These are phyloP conservation scores for Magnusiomyces suaveolens DNA, from an alignment of 1,139 yeast species.

Conservation along the genomic window DNA sequence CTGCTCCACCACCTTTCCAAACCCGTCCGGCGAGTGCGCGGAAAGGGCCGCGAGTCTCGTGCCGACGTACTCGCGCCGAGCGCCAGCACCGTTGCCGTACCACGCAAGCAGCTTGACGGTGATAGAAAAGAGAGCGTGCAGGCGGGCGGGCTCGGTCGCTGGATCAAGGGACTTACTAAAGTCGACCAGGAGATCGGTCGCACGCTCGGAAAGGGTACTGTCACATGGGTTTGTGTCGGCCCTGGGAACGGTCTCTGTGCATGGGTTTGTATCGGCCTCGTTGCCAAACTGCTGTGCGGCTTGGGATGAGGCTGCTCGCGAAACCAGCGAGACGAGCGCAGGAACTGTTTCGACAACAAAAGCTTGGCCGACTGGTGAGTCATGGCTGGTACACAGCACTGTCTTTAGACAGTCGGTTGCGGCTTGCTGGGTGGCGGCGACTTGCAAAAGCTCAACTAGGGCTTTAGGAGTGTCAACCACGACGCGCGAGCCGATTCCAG, in stretches of 20 bases:
- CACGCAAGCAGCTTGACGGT: constrained; percentile 46
- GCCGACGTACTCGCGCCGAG: no score
- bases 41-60: no score
- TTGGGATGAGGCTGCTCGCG: no score
- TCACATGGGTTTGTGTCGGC: no score
- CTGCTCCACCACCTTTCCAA: no score
- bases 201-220: no score
- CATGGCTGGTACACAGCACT: constrained; percentile 39
- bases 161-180: constrained; percentile 34
- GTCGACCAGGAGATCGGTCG: constrained; percentile 47
- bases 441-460: constrained; percentile 31
- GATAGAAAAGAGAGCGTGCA: constrained; percentile 31
- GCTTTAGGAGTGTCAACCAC: constrained; percentile 33
- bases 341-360: constrained; percentile 36
- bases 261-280: no score
- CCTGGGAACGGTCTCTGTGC: no score
- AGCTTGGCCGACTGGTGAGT: constrained; percentile 23
- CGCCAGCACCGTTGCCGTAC: constrained; percentile 34
- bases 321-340: constrained; percentile 27
- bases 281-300: no score
- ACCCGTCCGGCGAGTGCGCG: no score
- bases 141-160: constrained; percentile 25
- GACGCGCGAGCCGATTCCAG: constrained; percentile 17
- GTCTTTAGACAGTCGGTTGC: constrained; percentile 52
- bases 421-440: constrained; percentile 36